Base-by-base conservation (phyloP, 2,329 filamentous ascomycete genomes). In the Diaporthe caulivora region DNA sequence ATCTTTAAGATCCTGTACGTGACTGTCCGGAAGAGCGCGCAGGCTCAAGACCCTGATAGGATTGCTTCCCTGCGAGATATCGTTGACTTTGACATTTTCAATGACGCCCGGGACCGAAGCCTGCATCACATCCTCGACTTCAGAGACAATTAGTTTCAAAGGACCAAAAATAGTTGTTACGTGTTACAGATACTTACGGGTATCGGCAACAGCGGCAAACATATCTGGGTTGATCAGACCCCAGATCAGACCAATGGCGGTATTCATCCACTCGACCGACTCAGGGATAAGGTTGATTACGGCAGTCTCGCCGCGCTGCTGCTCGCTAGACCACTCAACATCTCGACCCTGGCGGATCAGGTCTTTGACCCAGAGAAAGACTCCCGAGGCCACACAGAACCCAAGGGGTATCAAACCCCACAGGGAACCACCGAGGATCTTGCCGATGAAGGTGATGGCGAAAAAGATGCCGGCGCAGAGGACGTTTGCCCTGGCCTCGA, bases 201-300 rank as follows among this genome's bases (percentile, higher is more conserved):
- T 98, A 80, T 98, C 97, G n/a, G 95, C 95, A 11, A 98, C 90
- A 8, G 91, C 90, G n/a, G 91, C 87, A 82, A 99, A 97, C 93
- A 98, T 97, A 55, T 98, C 96, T 0, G 97, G 96, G 79, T 98
- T 97, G 76, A 98, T 92, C 5, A 98, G 86, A 0, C 94, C 94
- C 97, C 97, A 99, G 55, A 97, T 88, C 54, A 98, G 90, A 1
- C 90, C 90, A 5, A 98, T 83, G 67, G 97, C 90, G 0, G 94
- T 95, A 81, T 99, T 99, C 89, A 99, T 93, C 97, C 97, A 98
- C 80, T 95, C 93, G 9, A 97, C 95, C 0, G 94, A 97, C 83
- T 98, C 96, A 0, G 96, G 96, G 9, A 98, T 92, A 37, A 98
- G 86, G 79, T 98, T 98, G 40, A 93, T 92, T 2, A 94, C 95